Percentiles rank a stretch among this genome's conserved stretches.
Conservation (phyloP, 2,329 filamentous ascomycete genomes). For the Corniculantispora saksenae region DNA sequence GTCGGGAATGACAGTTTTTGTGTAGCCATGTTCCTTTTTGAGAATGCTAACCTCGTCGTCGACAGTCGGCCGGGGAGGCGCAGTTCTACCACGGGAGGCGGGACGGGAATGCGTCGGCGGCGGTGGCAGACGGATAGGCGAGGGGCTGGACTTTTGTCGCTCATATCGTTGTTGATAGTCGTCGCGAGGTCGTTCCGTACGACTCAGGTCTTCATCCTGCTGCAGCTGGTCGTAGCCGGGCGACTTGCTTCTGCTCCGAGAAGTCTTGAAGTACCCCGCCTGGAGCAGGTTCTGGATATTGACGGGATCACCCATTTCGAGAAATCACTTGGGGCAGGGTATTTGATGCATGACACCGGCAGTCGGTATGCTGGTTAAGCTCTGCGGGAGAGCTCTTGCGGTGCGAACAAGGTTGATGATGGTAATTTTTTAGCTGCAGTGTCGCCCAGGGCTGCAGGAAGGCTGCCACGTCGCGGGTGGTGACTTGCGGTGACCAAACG, state of each 20-base stretch:
- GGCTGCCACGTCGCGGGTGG: not conserved
- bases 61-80: constrained; percentile 63
- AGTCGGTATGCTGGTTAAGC: not conserved
- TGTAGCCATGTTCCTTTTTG: constrained; percentile 57
- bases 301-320: constrained; percentile 45
- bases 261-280: constrained; percentile 53
- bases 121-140: constrained; percentile 15
- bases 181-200: not conserved
- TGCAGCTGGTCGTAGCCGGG: not conserved
- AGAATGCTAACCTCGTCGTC: constrained; percentile 69
- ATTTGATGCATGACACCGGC: constrained; percentile 14
- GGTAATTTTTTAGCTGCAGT: not conserved
- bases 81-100: not conserved
- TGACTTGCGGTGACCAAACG: constrained; percentile 10
- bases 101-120: not conserved
- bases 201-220: not conserved
- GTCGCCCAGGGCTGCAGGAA: not conserved
- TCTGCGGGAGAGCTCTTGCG: not conserved
- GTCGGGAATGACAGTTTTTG: constrained; percentile 32
- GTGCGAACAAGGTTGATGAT: not conserved
- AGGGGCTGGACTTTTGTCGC: not conserved
- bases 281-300: constrained; percentile 50
- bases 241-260: constrained; percentile 35
- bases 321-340: constrained; percentile 8
- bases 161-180: constrained; percentile 10